phyloP scores from a whole-genome alignment of 306 rosid species.

The Vigna radiata region DNA sequence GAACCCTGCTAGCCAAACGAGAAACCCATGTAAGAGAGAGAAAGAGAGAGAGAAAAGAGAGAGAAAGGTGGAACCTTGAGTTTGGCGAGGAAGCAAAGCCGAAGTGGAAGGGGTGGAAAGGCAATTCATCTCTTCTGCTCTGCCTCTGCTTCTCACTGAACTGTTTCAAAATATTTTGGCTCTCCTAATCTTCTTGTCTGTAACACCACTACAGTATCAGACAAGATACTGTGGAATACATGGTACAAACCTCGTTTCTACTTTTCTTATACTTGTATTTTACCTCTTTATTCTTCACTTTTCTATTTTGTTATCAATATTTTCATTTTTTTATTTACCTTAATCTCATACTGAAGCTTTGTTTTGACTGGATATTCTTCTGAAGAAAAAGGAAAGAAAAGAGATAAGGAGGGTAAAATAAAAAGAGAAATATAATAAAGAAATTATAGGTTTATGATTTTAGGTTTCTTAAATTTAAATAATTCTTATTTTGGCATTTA shows the following conservation, averaged over 20 bases:
- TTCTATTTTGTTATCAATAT: too few relatives aligned
- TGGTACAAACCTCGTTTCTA: not conserved
- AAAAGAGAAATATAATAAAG: too few relatives aligned
- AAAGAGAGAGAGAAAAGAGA: not conserved
- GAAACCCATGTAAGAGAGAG: slow-evolving; percentile 13
- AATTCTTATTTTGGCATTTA: too few relatives aligned
- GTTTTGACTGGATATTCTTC: too few relatives aligned
- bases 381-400: too few relatives aligned
- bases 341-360: too few relatives aligned
- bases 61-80: slow-evolving; percentile 40
- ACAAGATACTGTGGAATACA: too few relatives aligned
- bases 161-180: not conserved
- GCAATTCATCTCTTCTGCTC: slow-evolving; percentile 38
- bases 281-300: not conserved
- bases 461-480: too few relatives aligned
- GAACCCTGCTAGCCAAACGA: slow-evolving; percentile 37
- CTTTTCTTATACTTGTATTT: not conserved
- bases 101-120: slow-evolving; percentile 32
- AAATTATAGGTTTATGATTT: too few relatives aligned
- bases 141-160: not conserved
- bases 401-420: too few relatives aligned
- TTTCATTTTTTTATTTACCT: too few relatives aligned
- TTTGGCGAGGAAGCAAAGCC: slow-evolving; percentile 43
- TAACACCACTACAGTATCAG: too few relatives aligned
- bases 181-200: not conserved